Evolutionary conservation across 164 flowering plant species (phyloP).

Genomic region (Nymphaea colorata): DNA sequence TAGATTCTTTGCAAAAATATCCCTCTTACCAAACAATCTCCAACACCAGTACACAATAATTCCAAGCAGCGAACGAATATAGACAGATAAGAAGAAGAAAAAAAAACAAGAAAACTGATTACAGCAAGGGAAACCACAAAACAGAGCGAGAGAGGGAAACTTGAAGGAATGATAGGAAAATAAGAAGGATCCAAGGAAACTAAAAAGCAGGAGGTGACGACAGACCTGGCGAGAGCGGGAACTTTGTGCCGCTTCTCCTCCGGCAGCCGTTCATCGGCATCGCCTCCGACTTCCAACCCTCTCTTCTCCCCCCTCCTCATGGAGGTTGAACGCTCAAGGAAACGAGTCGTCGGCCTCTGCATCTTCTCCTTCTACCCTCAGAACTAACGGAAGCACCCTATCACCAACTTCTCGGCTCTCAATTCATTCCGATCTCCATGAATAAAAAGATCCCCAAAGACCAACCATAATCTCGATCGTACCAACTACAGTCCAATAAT

Average conservation of each 20-base stretch:
- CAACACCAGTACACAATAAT: background rate
- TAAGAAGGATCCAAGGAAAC: background rate
- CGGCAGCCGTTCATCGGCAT: background rate
- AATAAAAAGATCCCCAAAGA: background rate
- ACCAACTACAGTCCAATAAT: background rate
- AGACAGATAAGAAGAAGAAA: too few species aligned
- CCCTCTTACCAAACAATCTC: too few species aligned
- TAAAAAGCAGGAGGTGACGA: background rate
- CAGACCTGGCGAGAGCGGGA: slow-evolving; percentile 3
- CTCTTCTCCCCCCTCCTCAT: background rate
- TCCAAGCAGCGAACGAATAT: background rate
- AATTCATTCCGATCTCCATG: background rate
- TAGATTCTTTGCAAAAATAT: too few species aligned
- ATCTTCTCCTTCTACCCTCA: background rate
- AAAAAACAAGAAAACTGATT: background rate
- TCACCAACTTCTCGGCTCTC: background rate
- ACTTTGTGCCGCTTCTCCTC: slow-evolving; percentile 2
- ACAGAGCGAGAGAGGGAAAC: background rate
- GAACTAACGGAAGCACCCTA: too few species aligned
- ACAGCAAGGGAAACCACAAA: background rate
- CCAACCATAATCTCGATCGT: background rate
- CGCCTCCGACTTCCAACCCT: background rate
- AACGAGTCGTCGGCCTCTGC: slow-evolving; percentile 1
- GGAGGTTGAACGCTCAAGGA: background rate
- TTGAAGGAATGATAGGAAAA: background rate